Evolutionary conservation across 2,329 filamentous ascomycete genomes (phyloP), one percentile per base, ranked within the genome.

Genomic region (Davidsoniella virescens): DNA sequence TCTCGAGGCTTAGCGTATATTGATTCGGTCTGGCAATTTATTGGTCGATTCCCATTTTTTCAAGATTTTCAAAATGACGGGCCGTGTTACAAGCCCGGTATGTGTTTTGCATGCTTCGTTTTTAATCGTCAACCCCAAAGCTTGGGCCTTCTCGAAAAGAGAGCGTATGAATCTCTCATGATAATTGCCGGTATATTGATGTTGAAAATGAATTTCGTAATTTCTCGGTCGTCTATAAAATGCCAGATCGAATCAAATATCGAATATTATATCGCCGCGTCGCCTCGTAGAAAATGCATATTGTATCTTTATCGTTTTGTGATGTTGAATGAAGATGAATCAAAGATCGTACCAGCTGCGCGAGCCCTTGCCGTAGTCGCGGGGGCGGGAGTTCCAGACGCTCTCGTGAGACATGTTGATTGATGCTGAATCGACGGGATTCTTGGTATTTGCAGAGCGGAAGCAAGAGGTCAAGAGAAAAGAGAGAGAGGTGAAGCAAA

Each of bases 341-440:
- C 9, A 14, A 16, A 17, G 23, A 58, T 62, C 84, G 69, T 87
- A 95, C 88, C 88, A 95, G 68, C 73, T 71, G 71, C 88, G 84
- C 70, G 85, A 76, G 74, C 90, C 90, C 82, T 95, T 95, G 78
- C 90, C 90, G 80, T 93, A 94, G 70, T 71, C 87, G 72, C 88
- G 84, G 67, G 92, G 92, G 71, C 92, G 88, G 67, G 87, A 94
- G 82, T 93, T 94, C 88, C 90, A 98, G 75, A 96, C 87, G 67
- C 84, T 87, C 78, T 96, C 90, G 87, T 76, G 75, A 73, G 72
- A 76, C 75, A 76, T 78, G 62, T 64, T 76, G 44, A 66, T 64
- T 66, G 65, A 62, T 63, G 56, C 59, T 65, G 58, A 53, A 53
- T 40, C 47, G 51, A 42, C 39, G 47, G 37, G 33, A 50, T 52